A percentile compares a stretch with the other conserved stretches of the same genome.
Evolutionary conservation across 2,329 filamentous ascomycete species (phyloP).

Genomic region (Fusarium solani-melongenae): DNA sequence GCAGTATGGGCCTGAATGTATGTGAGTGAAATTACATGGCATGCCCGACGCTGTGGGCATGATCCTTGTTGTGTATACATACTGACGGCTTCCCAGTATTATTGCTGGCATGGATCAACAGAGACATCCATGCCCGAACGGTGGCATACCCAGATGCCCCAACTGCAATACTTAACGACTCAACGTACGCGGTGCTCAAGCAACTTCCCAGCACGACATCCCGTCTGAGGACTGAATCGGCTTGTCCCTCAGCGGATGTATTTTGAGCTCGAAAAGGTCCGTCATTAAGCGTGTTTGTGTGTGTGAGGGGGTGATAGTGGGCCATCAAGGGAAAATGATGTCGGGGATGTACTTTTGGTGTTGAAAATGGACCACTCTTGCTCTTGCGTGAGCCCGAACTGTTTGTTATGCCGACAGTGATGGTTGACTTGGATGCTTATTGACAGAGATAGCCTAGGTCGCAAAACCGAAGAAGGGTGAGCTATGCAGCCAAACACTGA

Average conservation of each 20-base stretch:
- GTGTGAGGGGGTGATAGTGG: too few relatives aligned
- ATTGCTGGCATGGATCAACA: conserved; percentile 26
- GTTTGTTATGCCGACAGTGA: neutral
- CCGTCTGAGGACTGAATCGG: neutral
- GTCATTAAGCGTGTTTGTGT: neutral
- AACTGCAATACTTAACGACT: conserved; percentile 25
- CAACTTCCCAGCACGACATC: neutral
- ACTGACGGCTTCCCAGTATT: conserved; percentile 21
- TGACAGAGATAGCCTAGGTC: neutral
- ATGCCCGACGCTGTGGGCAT: neutral
- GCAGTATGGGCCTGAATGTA: conserved; percentile 5
- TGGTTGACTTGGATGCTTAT: too few relatives aligned
- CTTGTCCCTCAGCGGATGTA: neutral
- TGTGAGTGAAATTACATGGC: neutral
- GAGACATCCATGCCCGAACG: conserved; percentile 24
- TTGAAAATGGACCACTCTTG: neutral
- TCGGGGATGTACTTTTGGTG: neutral
- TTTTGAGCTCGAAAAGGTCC: neutral
- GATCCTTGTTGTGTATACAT: neutral
- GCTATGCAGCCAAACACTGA: neutral
- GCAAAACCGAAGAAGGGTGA: neutral
- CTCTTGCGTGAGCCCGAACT: neutral
- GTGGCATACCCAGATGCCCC: conserved; percentile 20
- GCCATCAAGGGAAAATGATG: neutral
- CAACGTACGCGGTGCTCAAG: neutral